Evolutionary conservation across 176 grass and related monocot species (phyloP).

Genomic region (Chrysopogon serrulatus): DNA sequence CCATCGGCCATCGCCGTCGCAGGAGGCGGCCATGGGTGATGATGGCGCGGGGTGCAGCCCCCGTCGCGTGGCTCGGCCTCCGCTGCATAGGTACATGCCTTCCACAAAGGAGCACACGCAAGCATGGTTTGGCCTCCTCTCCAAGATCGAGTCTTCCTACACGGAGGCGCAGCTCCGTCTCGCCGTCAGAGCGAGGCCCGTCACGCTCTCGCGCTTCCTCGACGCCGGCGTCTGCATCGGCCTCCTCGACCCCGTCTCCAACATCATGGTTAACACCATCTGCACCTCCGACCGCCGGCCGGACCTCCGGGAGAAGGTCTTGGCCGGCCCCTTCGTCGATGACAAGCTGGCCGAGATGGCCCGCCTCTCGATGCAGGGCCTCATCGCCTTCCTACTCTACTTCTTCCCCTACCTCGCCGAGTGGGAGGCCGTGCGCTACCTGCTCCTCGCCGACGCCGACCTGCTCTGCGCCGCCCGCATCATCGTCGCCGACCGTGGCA

Average conservation of each 20-base stretch:
- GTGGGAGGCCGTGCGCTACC: constrained; percentile 24
- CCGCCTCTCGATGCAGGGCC: not conserved
- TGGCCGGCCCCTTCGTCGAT: not conserved
- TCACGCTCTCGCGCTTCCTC: not conserved
- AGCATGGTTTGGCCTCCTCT: constrained; percentile 4
- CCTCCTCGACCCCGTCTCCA: constrained; percentile 27
- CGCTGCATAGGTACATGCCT: not conserved
- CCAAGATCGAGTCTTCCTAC: constrained; percentile 12
- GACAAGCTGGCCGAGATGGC: not conserved
- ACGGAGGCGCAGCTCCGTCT: not conserved
- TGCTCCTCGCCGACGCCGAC: constrained; percentile 16
- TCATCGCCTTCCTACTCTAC: constrained; percentile 18
- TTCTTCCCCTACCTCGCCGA: constrained; percentile 27
- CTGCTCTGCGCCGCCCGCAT: not conserved
- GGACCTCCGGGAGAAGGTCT: not conserved
- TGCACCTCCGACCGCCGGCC: not conserved
- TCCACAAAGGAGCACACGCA: not conserved
- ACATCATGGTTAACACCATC: constrained; percentile 16
- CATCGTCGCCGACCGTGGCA: constrained; percentile 14
- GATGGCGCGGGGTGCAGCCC: not conserved
- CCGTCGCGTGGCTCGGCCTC: not conserved
- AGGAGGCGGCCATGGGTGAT: not conserved
- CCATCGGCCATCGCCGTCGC: not conserved
- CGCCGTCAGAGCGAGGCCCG: not conserved
- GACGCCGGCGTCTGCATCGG: constrained; percentile 24